These are phyloP conservation scores for Rhynchospora breviuscula DNA, from an alignment of 176 grass and related monocot genomes.

Conservation along the genomic window DNA sequence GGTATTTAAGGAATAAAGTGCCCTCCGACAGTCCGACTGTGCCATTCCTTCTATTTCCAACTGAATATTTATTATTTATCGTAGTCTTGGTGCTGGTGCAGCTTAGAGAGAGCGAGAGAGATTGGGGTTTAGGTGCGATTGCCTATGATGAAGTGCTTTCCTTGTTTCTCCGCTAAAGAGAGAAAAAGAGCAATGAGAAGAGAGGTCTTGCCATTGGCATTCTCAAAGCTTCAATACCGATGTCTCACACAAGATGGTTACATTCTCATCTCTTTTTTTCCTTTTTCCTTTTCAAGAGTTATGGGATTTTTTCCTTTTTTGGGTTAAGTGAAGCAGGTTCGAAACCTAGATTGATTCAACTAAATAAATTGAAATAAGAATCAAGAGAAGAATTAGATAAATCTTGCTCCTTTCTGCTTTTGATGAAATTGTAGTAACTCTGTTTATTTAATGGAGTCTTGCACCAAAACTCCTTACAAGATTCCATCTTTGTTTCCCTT, in stretches of 20 bases:
- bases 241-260: slow-evolving; percentile 5
- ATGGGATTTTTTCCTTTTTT: not conserved
- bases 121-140: not conserved
- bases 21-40: not conserved
- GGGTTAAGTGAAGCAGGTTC: not conserved
- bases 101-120: not conserved
- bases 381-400: not conserved
- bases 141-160: slow-evolving; percentile 59
- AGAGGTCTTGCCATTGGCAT: not conserved
- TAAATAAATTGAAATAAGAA: not conserved
- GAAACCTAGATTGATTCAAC: not conserved
- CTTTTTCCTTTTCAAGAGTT: not conserved
- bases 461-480: not conserved
- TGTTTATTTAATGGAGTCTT: not conserved
- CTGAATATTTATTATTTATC: not conserved
- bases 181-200: slow-evolving; percentile 22
- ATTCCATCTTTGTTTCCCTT: not conserved
- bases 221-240: not conserved
- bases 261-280: not conserved
- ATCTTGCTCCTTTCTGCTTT: not conserved
- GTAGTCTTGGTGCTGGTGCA: not conserved
- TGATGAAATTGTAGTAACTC: not conserved
- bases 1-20: not conserved
- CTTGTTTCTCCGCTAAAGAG: slow-evolving; percentile 54
- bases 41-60: not conserved